phyloP scores from a whole-genome alignment of 108 stramenopile species.

The Skeletonema tropicum region DNA sequence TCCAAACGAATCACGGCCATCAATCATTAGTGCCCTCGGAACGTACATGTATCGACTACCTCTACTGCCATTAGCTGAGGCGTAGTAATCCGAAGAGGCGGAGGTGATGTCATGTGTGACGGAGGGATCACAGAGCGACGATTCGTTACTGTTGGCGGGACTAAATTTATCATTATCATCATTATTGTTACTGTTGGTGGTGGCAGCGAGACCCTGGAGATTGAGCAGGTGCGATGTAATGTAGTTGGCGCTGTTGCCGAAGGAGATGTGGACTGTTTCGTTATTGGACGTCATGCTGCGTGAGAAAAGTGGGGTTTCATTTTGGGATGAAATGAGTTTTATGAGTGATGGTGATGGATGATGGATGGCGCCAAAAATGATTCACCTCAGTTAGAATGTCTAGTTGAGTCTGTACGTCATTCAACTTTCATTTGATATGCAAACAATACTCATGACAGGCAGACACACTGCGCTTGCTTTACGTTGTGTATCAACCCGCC shows the following conservation, averaged over 20 bases:
- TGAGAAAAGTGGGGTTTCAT: no score
- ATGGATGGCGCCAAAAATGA: no score
- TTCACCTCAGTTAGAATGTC: no score
- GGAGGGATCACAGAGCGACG: slow-evolving; percentile 59
- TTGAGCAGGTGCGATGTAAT: slow-evolving; percentile 76
- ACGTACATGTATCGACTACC: slow-evolving; percentile 36
- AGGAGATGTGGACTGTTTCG: slow-evolving; percentile 67
- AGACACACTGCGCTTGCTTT: no score
- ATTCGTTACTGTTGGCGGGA: background rate
- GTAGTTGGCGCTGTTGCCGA: slow-evolving; percentile 67
- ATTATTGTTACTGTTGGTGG: background rate
- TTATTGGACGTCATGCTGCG: slow-evolving; percentile 23
- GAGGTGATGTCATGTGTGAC: slow-evolving; percentile 55
- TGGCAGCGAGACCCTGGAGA: slow-evolving; percentile 73
- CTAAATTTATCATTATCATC: background rate
- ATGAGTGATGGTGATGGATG: no score
- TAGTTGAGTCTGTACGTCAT: no score
- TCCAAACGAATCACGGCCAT: slow-evolving; percentile 51
- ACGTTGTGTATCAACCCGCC: no score
- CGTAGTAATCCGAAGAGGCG: slow-evolving; percentile 1
- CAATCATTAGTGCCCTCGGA: slow-evolving; percentile 72
- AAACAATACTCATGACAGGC: no score
- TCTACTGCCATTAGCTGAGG: background rate
- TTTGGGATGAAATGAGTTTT: no score
- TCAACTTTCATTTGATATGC: no score